A percentile compares a stretch with the other conserved stretches of the same genome.
phyloP scores from a whole-genome alignment of 495 filamentous ascomycete genomes.

The Penicillium lividum region DNA sequence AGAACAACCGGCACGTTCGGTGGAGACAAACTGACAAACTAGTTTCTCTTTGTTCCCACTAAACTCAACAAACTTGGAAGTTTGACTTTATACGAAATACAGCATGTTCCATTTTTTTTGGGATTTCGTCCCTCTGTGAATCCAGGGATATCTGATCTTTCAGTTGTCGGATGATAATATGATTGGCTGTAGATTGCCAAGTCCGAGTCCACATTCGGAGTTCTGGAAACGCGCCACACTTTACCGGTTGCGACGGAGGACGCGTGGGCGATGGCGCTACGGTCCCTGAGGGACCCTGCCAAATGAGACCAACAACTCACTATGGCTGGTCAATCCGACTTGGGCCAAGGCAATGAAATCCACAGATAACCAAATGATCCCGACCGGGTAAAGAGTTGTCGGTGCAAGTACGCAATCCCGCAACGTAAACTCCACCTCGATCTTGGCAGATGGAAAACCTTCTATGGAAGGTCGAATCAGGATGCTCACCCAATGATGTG shows the following conservation, averaged over 20 bases:
- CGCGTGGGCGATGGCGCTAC: slow-evolving; percentile 24
- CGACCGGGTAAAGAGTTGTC: background rate
- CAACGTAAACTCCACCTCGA: background rate
- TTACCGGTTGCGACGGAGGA: slow-evolving; percentile 5
- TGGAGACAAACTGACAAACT: background rate
- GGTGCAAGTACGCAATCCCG: background rate
- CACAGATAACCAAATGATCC: background rate
- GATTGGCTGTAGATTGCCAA: slow-evolving; percentile 1
- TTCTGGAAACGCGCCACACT: slow-evolving; percentile 11
- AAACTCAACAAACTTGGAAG: background rate
- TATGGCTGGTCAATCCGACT: slow-evolving; percentile 1
- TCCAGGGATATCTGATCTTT: background rate
- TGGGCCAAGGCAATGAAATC: background rate
- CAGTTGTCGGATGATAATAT: background rate
- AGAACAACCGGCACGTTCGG: background rate
- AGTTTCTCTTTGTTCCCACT: background rate
- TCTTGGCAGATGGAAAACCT: slow-evolving; percentile 16
- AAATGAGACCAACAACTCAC: background rate
- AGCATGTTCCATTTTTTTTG: too few species aligned
- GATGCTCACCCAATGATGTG: background rate
- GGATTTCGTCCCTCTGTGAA: background rate
- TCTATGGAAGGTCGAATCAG: slow-evolving; percentile 12
- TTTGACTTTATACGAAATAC: background rate
- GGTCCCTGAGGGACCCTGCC: background rate
- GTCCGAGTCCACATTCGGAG: background rate